Conservation (phyloP, 345 rosid genomes). For the Gossypium herbaceum region DNA sequence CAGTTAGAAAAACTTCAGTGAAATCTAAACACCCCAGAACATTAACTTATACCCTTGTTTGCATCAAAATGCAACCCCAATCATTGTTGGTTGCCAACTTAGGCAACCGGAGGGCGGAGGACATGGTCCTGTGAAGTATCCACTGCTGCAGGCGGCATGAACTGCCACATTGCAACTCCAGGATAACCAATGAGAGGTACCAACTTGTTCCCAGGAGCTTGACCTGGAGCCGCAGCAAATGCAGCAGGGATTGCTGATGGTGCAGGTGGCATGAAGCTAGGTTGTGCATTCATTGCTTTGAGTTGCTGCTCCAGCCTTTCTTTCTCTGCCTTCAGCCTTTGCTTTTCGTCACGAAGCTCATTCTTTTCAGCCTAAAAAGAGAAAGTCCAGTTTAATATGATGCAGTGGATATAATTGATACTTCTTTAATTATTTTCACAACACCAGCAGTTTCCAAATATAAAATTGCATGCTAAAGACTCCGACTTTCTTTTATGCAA, state of each 20-base stretch:
- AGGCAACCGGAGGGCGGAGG: constrained; percentile 90
- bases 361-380: constrained; percentile 70
- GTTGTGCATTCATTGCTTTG: constrained; percentile 59
- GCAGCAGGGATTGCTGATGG: constrained; percentile 64
- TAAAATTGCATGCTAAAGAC: background rate
- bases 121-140: constrained; percentile 98
- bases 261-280: constrained; percentile 56
- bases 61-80: constrained; percentile 39
- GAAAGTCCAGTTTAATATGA: background rate
- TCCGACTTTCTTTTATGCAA: background rate
- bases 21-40: constrained; percentile 36
- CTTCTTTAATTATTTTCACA: background rate
- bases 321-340: constrained; percentile 53
- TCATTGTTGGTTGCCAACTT: constrained; percentile 21
- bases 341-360: constrained; percentile 76
- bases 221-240: constrained; percentile 67
- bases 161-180: constrained; percentile 98
- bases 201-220: constrained; percentile 84
- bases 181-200: constrained; percentile 89
- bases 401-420: background rate
- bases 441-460: background rate
- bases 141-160: constrained; percentile 92
- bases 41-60: constrained; percentile 34
- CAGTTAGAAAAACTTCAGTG: constrained; percentile 35
- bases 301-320: constrained; percentile 67